These are phyloP conservation scores for Fusarium xylarioides DNA, from an alignment of 2,329 filamentous ascomycete species.

Conservation along the genomic window DNA sequence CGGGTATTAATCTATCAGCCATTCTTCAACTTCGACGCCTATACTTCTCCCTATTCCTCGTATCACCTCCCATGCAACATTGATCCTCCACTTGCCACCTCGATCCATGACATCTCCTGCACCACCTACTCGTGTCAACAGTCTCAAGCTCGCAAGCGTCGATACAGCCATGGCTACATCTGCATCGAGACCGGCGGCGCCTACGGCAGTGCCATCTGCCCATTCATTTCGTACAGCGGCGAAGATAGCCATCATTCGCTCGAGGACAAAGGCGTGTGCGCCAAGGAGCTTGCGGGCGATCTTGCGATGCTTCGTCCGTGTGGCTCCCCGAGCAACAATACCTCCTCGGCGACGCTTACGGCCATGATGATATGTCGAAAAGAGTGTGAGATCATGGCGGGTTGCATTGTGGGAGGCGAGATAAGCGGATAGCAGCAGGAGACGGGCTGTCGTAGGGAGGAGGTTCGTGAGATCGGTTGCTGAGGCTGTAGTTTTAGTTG, in stretches of 20 bases:
- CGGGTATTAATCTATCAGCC: conserved; percentile 68
- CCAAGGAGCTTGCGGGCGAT: conserved; percentile 81
- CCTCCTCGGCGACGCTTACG: conserved; percentile 60
- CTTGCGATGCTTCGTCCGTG: conserved; percentile 68
- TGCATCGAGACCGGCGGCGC: conserved; percentile 54
- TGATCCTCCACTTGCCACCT: conserved; percentile 79
- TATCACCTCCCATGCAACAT: conserved; percentile 81
- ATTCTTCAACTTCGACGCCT: conserved; percentile 82
- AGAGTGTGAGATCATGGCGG: conserved; percentile 76
- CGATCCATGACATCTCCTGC: conserved; percentile 72
- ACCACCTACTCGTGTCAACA: conserved; percentile 73
- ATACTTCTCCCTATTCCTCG: conserved; percentile 75
- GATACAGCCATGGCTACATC: conserved; percentile 73
- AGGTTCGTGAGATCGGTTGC: conserved; percentile 61
- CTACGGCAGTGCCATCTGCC: conserved; percentile 48
- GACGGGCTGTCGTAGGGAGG: conserved; percentile 77
- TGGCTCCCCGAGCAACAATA: conserved; percentile 46
- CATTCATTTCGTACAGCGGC: conserved; percentile 70
- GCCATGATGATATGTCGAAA: conserved; percentile 74
- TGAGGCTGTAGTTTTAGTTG: conserved; percentile 27
- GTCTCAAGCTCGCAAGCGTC: conserved; percentile 74
- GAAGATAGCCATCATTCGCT: conserved; percentile 82
- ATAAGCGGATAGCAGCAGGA: conserved; percentile 80
- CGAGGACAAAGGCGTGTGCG: conserved; percentile 79
- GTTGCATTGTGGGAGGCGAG: conserved; percentile 82